Evolutionary conservation across 176 grass and related monocot species (phyloP), one percentile per base, ranked within the genome.

Genomic region (Zoysia pacifica): DNA sequence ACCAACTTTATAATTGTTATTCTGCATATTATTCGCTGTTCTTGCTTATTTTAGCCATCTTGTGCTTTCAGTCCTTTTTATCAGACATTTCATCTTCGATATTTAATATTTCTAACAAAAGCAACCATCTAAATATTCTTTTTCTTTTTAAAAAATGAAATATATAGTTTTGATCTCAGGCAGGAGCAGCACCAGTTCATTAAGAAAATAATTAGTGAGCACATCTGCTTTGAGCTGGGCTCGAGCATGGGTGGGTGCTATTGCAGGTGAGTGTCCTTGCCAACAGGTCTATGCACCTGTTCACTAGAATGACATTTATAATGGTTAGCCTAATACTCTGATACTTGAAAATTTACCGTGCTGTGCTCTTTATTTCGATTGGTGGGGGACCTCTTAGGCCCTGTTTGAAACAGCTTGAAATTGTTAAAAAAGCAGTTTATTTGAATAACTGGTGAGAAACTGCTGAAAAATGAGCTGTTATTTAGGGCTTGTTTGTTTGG

Each of bases 1-100:
- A 66, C 38, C 59, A 73, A 65, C 41, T 66, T 66, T 54, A 49
- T 76, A 71, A 40, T 36, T 28, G 28, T 67, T 61, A 72, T 36
- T 73, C 42, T 59, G 1, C 18, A 35, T 42, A 36, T 52, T 36
- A 45, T 18, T 6, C 5, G 53, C 53, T 56, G 15, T 5, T 16
- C 53, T 56, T 56, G 15, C 15, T 1, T n/a, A 56, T n/a, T 56
- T 53, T 5, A 35, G 58, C 58, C 58, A 20, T 35, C 19, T 61
- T 61, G 20, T 61, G 8, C 8, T n/a, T 61, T 61, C 18, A 28
- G 56, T 18, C 18, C 18, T 20, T 20, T 59, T 1, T 59, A 5
- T 59, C 18, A 35, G 58, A n/a, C 55, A 6, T 58, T 19, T 16
- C 15, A 59, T 20, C 1, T 59, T n/a, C 5, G 7, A 2, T 19